Evolutionary conservation across 352 stramenopile genomes (phyloP).

Genomic region (Globisporangium paddicum): DNA sequence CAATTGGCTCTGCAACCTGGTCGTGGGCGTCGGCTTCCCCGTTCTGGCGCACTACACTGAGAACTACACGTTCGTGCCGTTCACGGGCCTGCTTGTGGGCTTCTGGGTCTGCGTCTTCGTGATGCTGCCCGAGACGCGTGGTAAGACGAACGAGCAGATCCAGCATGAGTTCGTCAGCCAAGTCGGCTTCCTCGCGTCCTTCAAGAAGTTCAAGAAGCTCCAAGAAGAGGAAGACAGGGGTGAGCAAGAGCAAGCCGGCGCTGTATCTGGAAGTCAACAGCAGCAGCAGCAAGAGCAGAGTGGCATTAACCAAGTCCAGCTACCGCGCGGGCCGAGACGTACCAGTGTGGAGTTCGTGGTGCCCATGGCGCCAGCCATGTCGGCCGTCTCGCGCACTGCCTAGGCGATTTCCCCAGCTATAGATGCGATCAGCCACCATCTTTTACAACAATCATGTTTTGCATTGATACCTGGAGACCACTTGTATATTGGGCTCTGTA

Average conservation of each 20-base stretch:
- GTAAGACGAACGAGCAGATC: constrained; percentile 39
- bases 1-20: constrained; percentile 35
- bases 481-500: not conserved
- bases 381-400: constrained; percentile 3
- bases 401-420: not conserved
- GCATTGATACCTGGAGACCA: not conserved
- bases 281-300: not conserved
- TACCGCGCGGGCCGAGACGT: not conserved
- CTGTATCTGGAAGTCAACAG: constrained; percentile 1
- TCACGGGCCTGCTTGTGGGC: constrained; percentile 24
- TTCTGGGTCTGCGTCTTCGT: constrained; percentile 34
- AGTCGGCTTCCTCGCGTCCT: constrained; percentile 20
- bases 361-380: not conserved
- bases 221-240: constrained; percentile 14
- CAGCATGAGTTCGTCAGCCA: constrained; percentile 27
- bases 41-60: constrained; percentile 23
- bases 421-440: not conserved
- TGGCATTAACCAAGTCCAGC: not conserved
- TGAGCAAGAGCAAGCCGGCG: not conserved
- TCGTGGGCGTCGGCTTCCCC: constrained; percentile 30
- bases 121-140: constrained; percentile 32
- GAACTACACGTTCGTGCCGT: constrained; percentile 35
- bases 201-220: constrained; percentile 28
- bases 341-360: constrained; percentile 10
- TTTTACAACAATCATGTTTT: not conserved